Conservation (phyloP, 345 rosid species). For the Pistacia integerrima region DNA sequence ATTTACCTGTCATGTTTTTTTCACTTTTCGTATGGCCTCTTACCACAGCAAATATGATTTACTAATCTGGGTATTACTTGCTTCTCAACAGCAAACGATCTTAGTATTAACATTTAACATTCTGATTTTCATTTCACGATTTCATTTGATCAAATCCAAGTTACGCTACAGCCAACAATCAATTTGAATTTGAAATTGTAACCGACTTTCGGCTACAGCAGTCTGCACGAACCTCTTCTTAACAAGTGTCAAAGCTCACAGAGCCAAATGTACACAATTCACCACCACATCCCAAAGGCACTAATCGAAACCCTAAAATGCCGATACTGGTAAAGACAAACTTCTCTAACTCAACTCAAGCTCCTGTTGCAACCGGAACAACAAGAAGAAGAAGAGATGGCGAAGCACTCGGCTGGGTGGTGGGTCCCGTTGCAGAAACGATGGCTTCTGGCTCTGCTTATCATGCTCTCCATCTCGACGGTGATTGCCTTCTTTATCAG, state of each 20-base stretch:
- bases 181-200: too few relatives aligned
- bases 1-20: too few relatives aligned
- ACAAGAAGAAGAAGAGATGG: conserved; percentile 28
- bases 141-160: too few relatives aligned
- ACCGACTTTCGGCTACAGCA: not conserved
- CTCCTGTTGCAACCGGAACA: not conserved
- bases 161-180: too few relatives aligned
- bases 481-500: conserved; percentile 37
- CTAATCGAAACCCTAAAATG: conserved; percentile 25
- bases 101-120: too few relatives aligned
- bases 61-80: too few relatives aligned
- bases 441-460: conserved; percentile 33
- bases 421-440: conserved; percentile 43
- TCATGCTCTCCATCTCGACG: conserved; percentile 47
- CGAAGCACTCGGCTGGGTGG: conserved; percentile 37
- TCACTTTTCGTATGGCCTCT: too few relatives aligned
- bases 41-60: too few relatives aligned
- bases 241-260: conserved; percentile 8
- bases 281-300: not conserved
- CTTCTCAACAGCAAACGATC: too few relatives aligned
- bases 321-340: conserved; percentile 1
- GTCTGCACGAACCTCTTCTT: not conserved
- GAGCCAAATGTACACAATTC: conserved; percentile 27
- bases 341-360: conserved; percentile 12
- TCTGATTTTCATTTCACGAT: too few relatives aligned